A percentile compares a stretch with the other conserved stretches of the same genome.
phyloP scores from a whole-genome alignment of 805 yeast genomes.

The Kuraishia floccosa region DNA sequence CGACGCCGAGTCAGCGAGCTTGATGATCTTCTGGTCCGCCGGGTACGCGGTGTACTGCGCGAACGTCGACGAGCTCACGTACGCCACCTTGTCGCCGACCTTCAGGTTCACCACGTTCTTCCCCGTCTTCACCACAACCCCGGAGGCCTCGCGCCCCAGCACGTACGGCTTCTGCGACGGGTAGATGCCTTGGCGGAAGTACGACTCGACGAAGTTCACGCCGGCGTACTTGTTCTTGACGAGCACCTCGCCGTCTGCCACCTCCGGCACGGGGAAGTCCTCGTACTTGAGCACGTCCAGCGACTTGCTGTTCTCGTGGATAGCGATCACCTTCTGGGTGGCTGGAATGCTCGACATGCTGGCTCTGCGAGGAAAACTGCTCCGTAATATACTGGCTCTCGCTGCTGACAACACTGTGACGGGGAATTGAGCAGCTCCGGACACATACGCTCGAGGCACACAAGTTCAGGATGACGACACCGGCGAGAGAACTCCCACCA shows the following conservation, averaged over 20 bases:
- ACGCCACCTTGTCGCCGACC: constrained; percentile 67
- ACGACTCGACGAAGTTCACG: constrained; percentile 71
- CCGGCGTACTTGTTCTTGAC: constrained; percentile 73
- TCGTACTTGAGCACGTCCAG: constrained; percentile 45
- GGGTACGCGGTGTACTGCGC: constrained; percentile 60
- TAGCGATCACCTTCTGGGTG: constrained; percentile 42
- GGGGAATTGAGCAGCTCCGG: too few species aligned
- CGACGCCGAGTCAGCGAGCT: constrained; percentile 33
- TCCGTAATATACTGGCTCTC: too few species aligned
- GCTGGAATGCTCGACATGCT: constrained; percentile 27
- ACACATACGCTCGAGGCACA: too few species aligned
- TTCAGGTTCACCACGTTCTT: constrained; percentile 35
- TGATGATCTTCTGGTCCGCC: constrained; percentile 22
- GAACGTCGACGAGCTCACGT: constrained; percentile 40
- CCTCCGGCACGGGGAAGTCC: constrained; percentile 48
- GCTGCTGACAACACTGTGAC: too few species aligned
- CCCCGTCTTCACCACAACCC: constrained; percentile 59
- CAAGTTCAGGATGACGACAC: too few species aligned
- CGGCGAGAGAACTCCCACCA: too few species aligned
- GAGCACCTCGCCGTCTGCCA: constrained; percentile 46
- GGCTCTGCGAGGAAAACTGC: too few species aligned
- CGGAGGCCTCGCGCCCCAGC: constrained; percentile 65
- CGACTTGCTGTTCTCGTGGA: constrained; percentile 44
- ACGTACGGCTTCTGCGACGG: constrained; percentile 48
- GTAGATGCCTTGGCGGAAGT: constrained; percentile 73